phyloP scores from a whole-genome alignment of 2,329 filamentous ascomycete genomes.

The Arthrocladium fulminans region DNA sequence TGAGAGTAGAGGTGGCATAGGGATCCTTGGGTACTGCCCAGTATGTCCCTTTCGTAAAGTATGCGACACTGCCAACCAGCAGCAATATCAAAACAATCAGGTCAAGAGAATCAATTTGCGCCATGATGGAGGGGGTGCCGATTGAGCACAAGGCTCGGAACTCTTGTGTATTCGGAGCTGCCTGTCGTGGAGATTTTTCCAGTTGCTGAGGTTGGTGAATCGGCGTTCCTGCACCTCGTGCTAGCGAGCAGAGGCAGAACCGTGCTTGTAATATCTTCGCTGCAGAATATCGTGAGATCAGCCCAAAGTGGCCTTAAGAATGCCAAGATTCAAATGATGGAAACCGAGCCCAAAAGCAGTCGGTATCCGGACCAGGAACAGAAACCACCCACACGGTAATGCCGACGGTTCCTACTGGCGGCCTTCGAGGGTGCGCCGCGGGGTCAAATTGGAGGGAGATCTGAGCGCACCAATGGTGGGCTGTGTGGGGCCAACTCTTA shows the following conservation, averaged over 20 bases:
- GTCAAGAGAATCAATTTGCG: constrained; percentile 92
- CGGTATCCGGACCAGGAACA: too few relatives aligned
- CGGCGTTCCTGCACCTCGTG: not conserved
- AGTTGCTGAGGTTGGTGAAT: not conserved
- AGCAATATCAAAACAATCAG: constrained; percentile 80
- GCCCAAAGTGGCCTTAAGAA: not conserved
- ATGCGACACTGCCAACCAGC: constrained; percentile 78
- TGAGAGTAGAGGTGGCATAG: constrained; percentile 67
- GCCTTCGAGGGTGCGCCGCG: too few relatives aligned
- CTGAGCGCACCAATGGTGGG: too few relatives aligned
- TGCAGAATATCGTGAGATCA: not conserved
- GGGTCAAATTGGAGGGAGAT: too few relatives aligned
- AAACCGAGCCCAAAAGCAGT: too few relatives aligned
- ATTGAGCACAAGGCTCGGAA: not conserved
- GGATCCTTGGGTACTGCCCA: constrained; percentile 86
- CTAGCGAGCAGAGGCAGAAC: not conserved
- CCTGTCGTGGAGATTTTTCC: not conserved
- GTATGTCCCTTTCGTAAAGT: constrained; percentile 94
- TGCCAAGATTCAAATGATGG: too few relatives aligned
- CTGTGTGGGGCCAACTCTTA: too few relatives aligned
- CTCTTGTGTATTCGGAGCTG: not conserved
- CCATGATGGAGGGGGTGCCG: constrained; percentile 53
- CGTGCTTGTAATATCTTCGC: not conserved
- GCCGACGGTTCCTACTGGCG: too few relatives aligned
- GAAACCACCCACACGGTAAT: too few relatives aligned